Conservation (phyloP, 1,284 basidiomycete genomes). For the Trichosporon asahii region DNA sequence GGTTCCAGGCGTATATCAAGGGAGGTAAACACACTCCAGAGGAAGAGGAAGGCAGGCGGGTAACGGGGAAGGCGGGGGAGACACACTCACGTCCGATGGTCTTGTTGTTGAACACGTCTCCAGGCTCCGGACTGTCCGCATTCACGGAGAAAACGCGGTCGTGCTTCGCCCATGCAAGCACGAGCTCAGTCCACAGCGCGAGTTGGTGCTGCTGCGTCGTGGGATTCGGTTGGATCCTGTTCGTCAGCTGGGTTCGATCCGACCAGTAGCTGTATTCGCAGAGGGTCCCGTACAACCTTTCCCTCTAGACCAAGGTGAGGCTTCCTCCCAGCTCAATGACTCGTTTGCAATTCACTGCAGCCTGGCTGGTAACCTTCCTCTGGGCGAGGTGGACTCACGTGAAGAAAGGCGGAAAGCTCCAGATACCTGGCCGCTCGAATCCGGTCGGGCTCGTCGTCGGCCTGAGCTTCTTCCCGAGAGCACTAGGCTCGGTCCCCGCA, state of each 20-base stretch:
- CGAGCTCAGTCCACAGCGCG: conserved; percentile 53
- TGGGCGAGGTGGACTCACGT: no score
- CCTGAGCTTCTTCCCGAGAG: conserved; percentile 19
- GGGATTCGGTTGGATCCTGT: conserved; percentile 55
- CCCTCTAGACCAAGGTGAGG: no score
- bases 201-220: conserved; percentile 54
- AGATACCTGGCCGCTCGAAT: conserved; percentile 54
- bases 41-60: background rate
- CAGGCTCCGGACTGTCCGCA: conserved; percentile 37
- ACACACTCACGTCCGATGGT: conserved; percentile 43
- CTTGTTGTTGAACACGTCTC: conserved; percentile 48
- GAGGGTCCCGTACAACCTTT: no score
- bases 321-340: no score
- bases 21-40: no score
- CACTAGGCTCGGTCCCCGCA: background rate
- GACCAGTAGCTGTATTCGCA: no score
- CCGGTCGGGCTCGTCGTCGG: conserved; percentile 33
- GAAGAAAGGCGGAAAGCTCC: conserved; percentile 59
- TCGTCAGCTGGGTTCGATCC: no score
- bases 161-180: conserved; percentile 51
- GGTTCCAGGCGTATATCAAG: no score
- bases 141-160: conserved; percentile 52
- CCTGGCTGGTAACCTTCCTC: no score
- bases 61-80: background rate
- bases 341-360: no score